phyloP scores from a whole-genome alignment of 805 yeast genomes.

The Candida ulmi region DNA sequence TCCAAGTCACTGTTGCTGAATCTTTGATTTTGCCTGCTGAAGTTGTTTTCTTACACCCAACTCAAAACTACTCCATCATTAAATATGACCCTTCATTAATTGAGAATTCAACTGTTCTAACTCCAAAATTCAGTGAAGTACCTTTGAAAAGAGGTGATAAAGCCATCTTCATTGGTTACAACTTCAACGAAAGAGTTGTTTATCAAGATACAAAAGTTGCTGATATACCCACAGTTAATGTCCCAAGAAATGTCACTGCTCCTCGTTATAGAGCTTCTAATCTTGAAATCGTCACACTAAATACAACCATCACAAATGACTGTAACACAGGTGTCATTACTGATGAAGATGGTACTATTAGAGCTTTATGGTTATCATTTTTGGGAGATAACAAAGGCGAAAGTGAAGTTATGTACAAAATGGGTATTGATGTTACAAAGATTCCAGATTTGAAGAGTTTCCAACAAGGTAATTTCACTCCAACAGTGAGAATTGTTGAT shows the following conservation, averaged over 20 bases:
- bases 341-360: slow-evolving; percentile 69
- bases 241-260: slow-evolving; percentile 59
- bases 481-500: slow-evolving; percentile 65
- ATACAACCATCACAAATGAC: slow-evolving; percentile 64
- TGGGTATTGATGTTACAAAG: slow-evolving; percentile 75
- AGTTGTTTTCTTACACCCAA: slow-evolving; percentile 81
- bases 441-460: slow-evolving; percentile 53
- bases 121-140: slow-evolving; percentile 54
- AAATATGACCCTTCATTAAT: slow-evolving; percentile 77
- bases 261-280: slow-evolving; percentile 88
- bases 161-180: slow-evolving; percentile 76
- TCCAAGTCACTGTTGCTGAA: slow-evolving; percentile 77
- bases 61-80: slow-evolving; percentile 77
- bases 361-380: slow-evolving; percentile 82
- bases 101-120: slow-evolving; percentile 53
- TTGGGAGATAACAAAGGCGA: slow-evolving; percentile 67
- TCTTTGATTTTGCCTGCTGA: slow-evolving; percentile 75
- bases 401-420: slow-evolving; percentile 57
- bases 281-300: slow-evolving; percentile 70
- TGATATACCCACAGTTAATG: slow-evolving; percentile 66
- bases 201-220: slow-evolving; percentile 73
- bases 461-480: slow-evolving; percentile 41
- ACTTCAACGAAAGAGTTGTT: slow-evolving; percentile 60
- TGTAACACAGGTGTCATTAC: slow-evolving; percentile 78
- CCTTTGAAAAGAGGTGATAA: slow-evolving; percentile 73